phyloP scores from a whole-genome alignment of 2,329 filamentous ascomycete species.

The Diaporthe caulivora region DNA sequence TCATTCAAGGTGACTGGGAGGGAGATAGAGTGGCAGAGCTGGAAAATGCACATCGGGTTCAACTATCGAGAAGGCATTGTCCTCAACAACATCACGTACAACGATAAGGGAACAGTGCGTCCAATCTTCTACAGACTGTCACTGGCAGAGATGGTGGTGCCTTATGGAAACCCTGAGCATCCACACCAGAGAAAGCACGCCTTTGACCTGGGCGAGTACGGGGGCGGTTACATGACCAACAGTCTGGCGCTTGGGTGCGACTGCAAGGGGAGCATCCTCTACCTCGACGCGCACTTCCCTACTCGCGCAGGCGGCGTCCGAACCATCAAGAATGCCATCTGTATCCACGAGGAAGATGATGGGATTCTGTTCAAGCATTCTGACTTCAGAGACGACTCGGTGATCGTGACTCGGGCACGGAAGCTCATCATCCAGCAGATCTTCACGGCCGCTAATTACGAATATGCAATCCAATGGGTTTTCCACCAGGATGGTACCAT shows the following conservation, averaged over 20 bases:
- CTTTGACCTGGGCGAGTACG: conserved; percentile 85
- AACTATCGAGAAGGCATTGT: conserved; percentile 95
- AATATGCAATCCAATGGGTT: conserved; percentile 86
- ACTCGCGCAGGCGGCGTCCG: conserved; percentile 80
- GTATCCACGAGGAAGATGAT: conserved; percentile 93
- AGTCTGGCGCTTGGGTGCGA: conserved; percentile 82
- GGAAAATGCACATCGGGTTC: conserved; percentile 93
- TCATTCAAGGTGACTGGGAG: conserved; percentile 84
- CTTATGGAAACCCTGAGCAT: conserved; percentile 84
- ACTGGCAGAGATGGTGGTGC: conserved; percentile 93
- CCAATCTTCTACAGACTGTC: conserved; percentile 91
- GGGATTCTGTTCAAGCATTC: conserved; percentile 95
- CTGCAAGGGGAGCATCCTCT: conserved; percentile 92
- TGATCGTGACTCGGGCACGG: conserved; percentile 85
- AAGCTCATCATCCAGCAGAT: conserved; percentile 92
- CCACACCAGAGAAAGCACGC: conserved; percentile 87
- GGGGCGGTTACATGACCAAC: conserved; percentile 87
- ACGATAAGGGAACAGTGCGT: conserved; percentile 82
- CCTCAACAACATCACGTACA: conserved; percentile 89
- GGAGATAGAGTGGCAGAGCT: conserved; percentile 89
- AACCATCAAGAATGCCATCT: conserved; percentile 93
- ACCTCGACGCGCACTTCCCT: conserved; percentile 89
- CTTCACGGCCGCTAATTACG: conserved; percentile 96
- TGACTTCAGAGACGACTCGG: conserved; percentile 91
- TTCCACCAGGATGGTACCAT: conserved; percentile 94